A percentile compares a stretch with the other conserved stretches of the same genome.
Conservation (phyloP, 257 asterid genomes). For the Solanum peruvianum region DNA sequence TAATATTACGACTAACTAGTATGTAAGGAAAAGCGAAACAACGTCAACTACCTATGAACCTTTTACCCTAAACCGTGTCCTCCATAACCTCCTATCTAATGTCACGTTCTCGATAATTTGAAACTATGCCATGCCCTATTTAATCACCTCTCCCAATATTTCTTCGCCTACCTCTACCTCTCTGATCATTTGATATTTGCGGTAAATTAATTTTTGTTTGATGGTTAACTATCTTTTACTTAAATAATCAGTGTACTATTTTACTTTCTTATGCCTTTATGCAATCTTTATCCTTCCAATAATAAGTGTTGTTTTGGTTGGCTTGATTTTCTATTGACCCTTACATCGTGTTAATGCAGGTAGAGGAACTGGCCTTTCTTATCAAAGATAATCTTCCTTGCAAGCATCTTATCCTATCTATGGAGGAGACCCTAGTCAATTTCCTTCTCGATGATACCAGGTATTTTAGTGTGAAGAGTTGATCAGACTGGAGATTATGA, state of each 20-base stretch:
- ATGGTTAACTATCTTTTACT: background rate
- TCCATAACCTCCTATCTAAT: background rate
- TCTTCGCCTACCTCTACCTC: background rate
- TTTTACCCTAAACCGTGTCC: background rate
- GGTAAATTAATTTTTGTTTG: background rate
- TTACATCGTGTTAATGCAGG: slow-evolving; percentile 27
- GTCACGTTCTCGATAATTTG: background rate
- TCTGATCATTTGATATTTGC: background rate
- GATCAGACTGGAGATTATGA: background rate
- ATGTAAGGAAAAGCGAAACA: background rate
- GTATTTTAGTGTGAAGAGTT: slow-evolving; percentile 13
- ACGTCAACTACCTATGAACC: background rate
- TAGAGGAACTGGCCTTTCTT: slow-evolving; percentile 86
- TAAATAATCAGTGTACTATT: background rate
- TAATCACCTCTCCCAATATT: background rate
- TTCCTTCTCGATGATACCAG: slow-evolving; percentile 64
- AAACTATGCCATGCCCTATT: background rate
- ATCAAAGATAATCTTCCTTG: slow-evolving; percentile 68
- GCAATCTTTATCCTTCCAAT: background rate
- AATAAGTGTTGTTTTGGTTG: background rate
- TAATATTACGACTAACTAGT: background rate
- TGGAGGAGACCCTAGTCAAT: slow-evolving; percentile 59
- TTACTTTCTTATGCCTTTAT: background rate
- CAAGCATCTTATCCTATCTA: slow-evolving; percentile 78
- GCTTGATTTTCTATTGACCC: background rate